A percentile compares a stretch with the other conserved stretches of the same genome.
Evolutionary conservation across 2,329 filamentous ascomycete species (phyloP).

Genomic region (Epichloe elymi): DNA sequence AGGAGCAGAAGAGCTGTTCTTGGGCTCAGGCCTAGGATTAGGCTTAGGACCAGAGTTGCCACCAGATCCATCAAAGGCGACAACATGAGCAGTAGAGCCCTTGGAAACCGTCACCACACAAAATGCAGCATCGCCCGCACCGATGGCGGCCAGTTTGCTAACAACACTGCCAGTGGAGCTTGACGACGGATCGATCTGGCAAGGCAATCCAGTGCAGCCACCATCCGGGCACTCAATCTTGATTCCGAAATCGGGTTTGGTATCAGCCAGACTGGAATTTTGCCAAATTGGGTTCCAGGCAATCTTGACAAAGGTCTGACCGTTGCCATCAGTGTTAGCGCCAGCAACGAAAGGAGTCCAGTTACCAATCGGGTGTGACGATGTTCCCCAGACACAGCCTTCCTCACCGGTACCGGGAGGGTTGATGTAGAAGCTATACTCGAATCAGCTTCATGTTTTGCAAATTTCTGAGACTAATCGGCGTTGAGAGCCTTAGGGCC

Average conservation of each 20-base stretch:
- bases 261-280: slow-evolving; percentile 37
- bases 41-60: slow-evolving; percentile 15
- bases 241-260: slow-evolving; percentile 52
- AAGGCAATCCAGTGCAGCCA: slow-evolving; percentile 61
- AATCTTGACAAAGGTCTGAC: slow-evolving; percentile 61
- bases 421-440: slow-evolving; percentile 64
- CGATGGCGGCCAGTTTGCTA: slow-evolving; percentile 38
- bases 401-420: slow-evolving; percentile 51
- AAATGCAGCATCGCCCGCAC: slow-evolving; percentile 56
- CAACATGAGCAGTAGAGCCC: slow-evolving; percentile 53
- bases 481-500: neutral
- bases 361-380: slow-evolving; percentile 52
- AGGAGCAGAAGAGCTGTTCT: slow-evolving; percentile 1
- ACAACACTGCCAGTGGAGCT: slow-evolving; percentile 41
- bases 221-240: slow-evolving; percentile 55
- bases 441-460: slow-evolving; percentile 8
- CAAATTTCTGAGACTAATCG: no score
- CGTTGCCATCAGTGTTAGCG: slow-evolving; percentile 52
- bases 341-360: slow-evolving; percentile 69
- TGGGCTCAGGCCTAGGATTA: slow-evolving; percentile 10
- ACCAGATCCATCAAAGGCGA: slow-evolving; percentile 40
- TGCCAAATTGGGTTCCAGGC: slow-evolving; percentile 68
- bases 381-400: slow-evolving; percentile 61
- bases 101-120: slow-evolving; percentile 65
- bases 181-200: slow-evolving; percentile 51